phyloP scores from a whole-genome alignment of 164 flowering plant species.

The Magnolia changhungtana region DNA sequence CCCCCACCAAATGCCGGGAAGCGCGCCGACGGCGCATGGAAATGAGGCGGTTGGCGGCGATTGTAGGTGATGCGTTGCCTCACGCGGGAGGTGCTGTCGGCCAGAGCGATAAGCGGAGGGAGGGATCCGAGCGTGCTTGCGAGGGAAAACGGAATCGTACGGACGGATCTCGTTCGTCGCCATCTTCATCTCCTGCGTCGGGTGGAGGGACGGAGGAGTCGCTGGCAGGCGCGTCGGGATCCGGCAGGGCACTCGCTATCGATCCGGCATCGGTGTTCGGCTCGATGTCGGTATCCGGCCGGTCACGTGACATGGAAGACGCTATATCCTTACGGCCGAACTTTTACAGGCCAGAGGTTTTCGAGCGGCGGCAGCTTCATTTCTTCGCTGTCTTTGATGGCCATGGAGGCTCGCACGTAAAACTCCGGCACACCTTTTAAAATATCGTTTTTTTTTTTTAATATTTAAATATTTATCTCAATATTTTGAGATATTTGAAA shows the following conservation, averaged over 20 bases:
- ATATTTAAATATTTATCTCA: background rate
- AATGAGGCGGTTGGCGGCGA: constrained; percentile 22
- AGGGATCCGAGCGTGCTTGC: background rate
- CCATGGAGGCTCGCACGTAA: constrained; percentile 61
- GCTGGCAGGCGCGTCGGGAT: background rate
- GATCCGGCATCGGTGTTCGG: constrained; percentile 26
- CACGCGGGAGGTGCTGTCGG: background rate
- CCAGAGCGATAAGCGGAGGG: constrained; percentile 6
- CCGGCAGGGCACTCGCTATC: background rate
- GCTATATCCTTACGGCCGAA: constrained; percentile 23
- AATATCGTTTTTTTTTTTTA: background rate
- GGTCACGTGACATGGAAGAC: constrained; percentile 52
- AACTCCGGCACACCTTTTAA: background rate
- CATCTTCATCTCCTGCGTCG: constrained; percentile 9
- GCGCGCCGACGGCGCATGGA: constrained; percentile 35
- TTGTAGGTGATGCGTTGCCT: background rate
- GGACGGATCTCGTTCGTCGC: background rate
- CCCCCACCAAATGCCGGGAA: constrained; percentile 17
- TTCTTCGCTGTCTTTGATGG: constrained; percentile 63
- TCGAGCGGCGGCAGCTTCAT: constrained; percentile 28
- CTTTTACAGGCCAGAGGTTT: constrained; percentile 28
- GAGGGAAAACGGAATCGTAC: constrained; percentile 18
- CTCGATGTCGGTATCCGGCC: constrained; percentile 39
- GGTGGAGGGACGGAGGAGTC: constrained; percentile 5
- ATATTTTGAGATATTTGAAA: no score